Conservation (phyloP, 2,329 filamentous ascomycete species). For the Cephalotrichum gorgonifer region DNA sequence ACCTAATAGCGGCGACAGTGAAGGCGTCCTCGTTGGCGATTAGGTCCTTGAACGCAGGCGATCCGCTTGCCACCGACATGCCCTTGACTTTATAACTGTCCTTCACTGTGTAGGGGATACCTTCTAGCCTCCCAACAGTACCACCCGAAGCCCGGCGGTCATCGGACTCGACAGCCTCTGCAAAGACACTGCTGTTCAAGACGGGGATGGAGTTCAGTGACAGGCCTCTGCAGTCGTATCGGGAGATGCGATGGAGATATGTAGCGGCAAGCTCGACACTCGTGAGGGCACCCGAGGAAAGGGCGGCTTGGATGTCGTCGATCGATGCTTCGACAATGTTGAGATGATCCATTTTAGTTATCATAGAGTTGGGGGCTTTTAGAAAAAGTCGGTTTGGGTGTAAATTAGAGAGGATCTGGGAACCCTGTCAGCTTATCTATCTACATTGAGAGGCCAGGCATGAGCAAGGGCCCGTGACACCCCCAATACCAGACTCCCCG, state of each 20-base stretch:
- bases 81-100: conserved; percentile 44
- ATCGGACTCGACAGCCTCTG: conserved; percentile 17
- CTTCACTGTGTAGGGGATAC: conserved; percentile 48
- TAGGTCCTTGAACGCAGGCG: conserved; percentile 40
- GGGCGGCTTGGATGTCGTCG: conserved; percentile 12
- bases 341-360: conserved; percentile 4
- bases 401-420: no score
- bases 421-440: no score
- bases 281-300: conserved; percentile 9
- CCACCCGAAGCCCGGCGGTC: conserved; percentile 12
- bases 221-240: conserved; percentile 14
- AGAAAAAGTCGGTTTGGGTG: no score
- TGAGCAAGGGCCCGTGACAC: no score
- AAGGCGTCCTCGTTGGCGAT: conserved; percentile 41
- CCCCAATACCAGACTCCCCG: no score
- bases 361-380: no score
- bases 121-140: conserved; percentile 27
- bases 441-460: no score
- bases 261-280: conserved; percentile 17
- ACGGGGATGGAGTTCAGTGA: conserved; percentile 16
- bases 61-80: conserved; percentile 42
- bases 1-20: conserved; percentile 32
- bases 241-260: conserved; percentile 15
- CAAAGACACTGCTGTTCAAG: conserved; percentile 15
- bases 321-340: conserved; percentile 16